phyloP scores from a whole-genome alignment of 2,329 filamentous ascomycete species.

The Alternaria panax region DNA sequence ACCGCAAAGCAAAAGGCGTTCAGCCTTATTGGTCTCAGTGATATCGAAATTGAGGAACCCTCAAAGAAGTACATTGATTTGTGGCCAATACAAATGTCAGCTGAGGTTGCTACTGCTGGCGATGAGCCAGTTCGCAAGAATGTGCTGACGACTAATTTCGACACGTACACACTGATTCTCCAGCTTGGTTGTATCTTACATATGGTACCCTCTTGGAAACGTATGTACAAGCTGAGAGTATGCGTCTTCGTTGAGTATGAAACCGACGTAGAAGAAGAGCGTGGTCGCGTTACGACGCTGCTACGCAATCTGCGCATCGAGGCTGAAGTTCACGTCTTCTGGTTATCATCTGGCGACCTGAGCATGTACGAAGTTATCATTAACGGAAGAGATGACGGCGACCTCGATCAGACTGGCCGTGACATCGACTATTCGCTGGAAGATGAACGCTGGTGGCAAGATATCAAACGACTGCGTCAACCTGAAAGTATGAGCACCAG shows the following conservation, averaged over 20 bases:
- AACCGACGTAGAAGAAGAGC: slow-evolving; percentile 80
- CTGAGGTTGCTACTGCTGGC: slow-evolving; percentile 70
- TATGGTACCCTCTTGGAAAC: slow-evolving; percentile 82
- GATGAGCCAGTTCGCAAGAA: slow-evolving; percentile 59
- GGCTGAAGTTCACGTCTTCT: slow-evolving; percentile 79
- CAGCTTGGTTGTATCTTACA: slow-evolving; percentile 85
- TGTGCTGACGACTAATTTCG: slow-evolving; percentile 85
- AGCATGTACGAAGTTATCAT: slow-evolving; percentile 78
- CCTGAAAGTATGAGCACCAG: slow-evolving; percentile 47
- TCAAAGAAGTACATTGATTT: slow-evolving; percentile 83
- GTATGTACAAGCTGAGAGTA: slow-evolving; percentile 74
- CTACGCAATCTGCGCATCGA: slow-evolving; percentile 83
- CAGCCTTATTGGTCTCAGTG: slow-evolving; percentile 31
- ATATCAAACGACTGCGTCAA: slow-evolving; percentile 64
- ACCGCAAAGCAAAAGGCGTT: slow-evolving; percentile 37
- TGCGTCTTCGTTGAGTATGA: slow-evolving; percentile 91
- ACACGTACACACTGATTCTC: slow-evolving; percentile 87
- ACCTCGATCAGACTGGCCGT: slow-evolving; percentile 63
- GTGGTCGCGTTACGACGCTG: slow-evolving; percentile 72
- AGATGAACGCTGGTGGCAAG: slow-evolving; percentile 83
- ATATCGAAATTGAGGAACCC: slow-evolving; percentile 61
- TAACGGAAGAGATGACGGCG: slow-evolving; percentile 66
- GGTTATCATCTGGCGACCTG: slow-evolving; percentile 76
- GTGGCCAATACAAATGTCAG: slow-evolving; percentile 94
- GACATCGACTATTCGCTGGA: slow-evolving; percentile 71